A percentile compares a stretch with the other conserved stretches of the same genome.
phyloP scores from a whole-genome alignment of 352 stramenopile species.

The Pythium oligandrum region DNA sequence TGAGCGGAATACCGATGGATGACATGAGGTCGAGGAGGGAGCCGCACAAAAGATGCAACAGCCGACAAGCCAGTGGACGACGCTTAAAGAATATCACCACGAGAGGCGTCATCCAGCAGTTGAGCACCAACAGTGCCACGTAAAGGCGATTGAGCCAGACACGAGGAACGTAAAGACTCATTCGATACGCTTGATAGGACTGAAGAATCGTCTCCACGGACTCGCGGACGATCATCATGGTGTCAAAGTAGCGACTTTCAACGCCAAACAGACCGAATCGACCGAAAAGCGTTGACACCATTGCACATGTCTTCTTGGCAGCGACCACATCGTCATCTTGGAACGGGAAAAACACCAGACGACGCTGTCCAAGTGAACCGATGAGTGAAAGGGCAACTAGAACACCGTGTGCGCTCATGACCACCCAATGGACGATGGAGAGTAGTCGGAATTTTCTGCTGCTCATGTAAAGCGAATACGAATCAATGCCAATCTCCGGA shows the following conservation, averaged over 20 bases:
- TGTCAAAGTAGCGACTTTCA: constrained; percentile 17
- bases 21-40: constrained; percentile 16
- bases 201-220: constrained; percentile 13
- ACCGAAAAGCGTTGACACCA: no score
- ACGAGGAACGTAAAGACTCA: constrained; percentile 11
- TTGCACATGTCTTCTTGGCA: no score
- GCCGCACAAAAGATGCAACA: constrained; percentile 14
- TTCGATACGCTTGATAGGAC: constrained; percentile 17
- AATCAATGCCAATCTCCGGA: no score
- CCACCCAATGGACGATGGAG: no score
- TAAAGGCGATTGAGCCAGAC: constrained; percentile 10
- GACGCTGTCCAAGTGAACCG: constrained; percentile 2
- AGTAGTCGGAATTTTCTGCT: no score
- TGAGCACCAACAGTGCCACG: constrained; percentile 11
- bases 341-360: not conserved
- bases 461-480: no score
- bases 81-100: not conserved
- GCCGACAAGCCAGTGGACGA: constrained; percentile 6
- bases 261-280: constrained; percentile 16
- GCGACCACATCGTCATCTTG: not conserved
- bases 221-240: constrained; percentile 10
- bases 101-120: constrained; percentile 14
- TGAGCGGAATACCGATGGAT: constrained; percentile 12
- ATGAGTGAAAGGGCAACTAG: not conserved
- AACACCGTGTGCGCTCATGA: not conserved